Evolutionary conservation across 768 basidiomycete genomes (phyloP).

Genomic region (Tulasnella sp.): DNA sequence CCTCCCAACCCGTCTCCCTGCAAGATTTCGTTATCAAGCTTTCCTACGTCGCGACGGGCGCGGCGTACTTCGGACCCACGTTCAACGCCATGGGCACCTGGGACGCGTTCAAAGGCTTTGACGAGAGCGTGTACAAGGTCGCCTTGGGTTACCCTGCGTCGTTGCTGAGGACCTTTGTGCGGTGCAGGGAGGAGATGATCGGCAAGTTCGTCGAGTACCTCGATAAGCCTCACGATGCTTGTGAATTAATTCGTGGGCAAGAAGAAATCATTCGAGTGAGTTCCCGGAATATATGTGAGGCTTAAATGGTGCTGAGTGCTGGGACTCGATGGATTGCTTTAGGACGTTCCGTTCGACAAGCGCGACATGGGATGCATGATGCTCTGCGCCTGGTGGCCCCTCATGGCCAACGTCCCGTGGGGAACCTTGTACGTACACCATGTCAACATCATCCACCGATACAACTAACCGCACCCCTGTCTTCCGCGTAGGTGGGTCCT

Average conservation of each 20-base stretch:
- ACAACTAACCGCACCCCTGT: not conserved
- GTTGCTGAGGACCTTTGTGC: not conserved
- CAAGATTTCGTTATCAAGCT: constrained; percentile 1
- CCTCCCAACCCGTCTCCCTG: constrained; percentile 2
- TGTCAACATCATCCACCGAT: not conserved
- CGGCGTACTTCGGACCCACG: constrained; percentile 7
- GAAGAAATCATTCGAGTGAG: not conserved
- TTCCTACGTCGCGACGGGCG: not conserved
- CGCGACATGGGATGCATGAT: constrained; percentile 1
- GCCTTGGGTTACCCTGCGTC: constrained; percentile 6
- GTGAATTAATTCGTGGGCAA: not conserved
- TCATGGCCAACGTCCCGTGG: constrained; percentile 11
- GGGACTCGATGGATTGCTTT: not conserved
- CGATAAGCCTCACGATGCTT: not conserved
- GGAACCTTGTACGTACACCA: not conserved
- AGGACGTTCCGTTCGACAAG: not conserved
- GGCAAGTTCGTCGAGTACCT: constrained; percentile 1
- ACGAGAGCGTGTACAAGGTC: not conserved
- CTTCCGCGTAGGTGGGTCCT: not conserved
- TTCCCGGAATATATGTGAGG: not conserved
- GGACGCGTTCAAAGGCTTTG: constrained; percentile 8
- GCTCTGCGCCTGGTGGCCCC: not conserved
- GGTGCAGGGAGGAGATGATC: not conserved
- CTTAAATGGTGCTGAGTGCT: not conserved
- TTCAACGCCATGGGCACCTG: not conserved